Evolutionary conservation across 257 asterid genomes (phyloP).

Genomic region (Mentha longifolia): DNA sequence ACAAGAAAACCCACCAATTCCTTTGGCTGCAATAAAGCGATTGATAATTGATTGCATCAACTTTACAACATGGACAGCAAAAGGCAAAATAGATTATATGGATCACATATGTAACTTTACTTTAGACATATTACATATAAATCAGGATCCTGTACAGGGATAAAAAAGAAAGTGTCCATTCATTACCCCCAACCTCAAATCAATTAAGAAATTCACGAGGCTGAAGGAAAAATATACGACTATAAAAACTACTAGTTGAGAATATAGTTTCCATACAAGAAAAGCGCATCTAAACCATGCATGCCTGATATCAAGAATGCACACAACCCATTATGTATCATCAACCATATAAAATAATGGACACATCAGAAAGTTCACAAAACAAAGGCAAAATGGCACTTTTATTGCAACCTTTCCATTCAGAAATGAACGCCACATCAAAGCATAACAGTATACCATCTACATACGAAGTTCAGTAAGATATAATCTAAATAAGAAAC

Average conservation of each 20-base stretch:
- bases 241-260: neutral
- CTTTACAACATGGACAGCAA: neutral
- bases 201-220: neutral
- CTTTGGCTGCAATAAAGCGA: constrained; percentile 70
- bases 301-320: constrained; percentile 22
- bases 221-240: neutral
- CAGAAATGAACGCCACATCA: neutral
- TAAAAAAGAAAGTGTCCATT: neutral
- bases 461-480: neutral
- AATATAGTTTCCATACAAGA: neutral
- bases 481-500: neutral
- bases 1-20: constrained; percentile 84
- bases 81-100: constrained; percentile 3
- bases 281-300: neutral
- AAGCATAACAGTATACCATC: neutral
- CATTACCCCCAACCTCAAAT: constrained; percentile 15
- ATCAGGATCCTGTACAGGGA: neutral
- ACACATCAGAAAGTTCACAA: constrained; percentile 1
- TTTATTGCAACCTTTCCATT: neutral
- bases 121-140: neutral
- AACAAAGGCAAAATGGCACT: neutral
- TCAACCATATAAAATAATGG: constrained; percentile 10
- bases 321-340: neutral
- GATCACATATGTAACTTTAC: neutral
- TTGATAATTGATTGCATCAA: constrained; percentile 26